A percentile compares a stretch with the other conserved stretches of the same genome.
Conservation (phyloP, 2,329 filamentous ascomycete genomes). For the Pezicula carpinea region DNA sequence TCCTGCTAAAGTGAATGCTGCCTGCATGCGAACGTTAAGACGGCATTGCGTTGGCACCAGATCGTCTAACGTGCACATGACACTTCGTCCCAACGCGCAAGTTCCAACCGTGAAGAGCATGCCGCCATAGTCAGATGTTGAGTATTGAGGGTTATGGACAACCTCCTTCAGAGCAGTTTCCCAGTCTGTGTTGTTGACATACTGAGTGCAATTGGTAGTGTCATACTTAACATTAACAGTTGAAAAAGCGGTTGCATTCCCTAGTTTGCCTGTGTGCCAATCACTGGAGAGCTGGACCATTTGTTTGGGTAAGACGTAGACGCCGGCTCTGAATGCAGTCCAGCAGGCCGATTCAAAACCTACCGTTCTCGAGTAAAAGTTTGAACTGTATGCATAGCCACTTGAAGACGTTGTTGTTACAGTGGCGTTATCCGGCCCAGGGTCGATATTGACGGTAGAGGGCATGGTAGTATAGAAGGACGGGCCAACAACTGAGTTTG, state of each 20-base stretch:
- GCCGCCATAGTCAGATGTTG: background rate
- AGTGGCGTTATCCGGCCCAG: background rate
- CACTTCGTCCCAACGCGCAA: background rate
- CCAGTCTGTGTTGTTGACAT: constrained; percentile 1
- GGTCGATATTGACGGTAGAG: background rate
- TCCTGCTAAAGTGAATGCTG: constrained; percentile 14
- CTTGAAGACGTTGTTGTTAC: no score
- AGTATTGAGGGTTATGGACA: background rate
- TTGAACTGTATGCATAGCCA: background rate
- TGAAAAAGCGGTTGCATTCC: constrained; percentile 11
- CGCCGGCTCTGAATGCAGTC: constrained; percentile 11
- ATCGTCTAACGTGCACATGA: constrained; percentile 6
- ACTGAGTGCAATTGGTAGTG: constrained; percentile 7
- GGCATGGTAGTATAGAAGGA: constrained; percentile 18
- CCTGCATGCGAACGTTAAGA: constrained; percentile 18
- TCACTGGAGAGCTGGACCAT: background rate
- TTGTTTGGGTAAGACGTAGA: constrained; percentile 9
- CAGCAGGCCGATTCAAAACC: constrained; percentile 10
- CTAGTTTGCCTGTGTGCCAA: constrained; percentile 2
- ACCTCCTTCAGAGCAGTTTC: constrained; percentile 1
- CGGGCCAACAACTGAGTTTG: constrained; percentile 17
- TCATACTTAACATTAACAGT: constrained; percentile 8
- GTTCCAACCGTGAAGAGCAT: background rate
- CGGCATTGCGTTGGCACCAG: constrained; percentile 8
- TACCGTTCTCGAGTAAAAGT: background rate